These are phyloP conservation scores for Magnaporthiopsis incrustans DNA, from an alignment of 2,329 filamentous ascomycete species.

Conservation along the genomic window DNA sequence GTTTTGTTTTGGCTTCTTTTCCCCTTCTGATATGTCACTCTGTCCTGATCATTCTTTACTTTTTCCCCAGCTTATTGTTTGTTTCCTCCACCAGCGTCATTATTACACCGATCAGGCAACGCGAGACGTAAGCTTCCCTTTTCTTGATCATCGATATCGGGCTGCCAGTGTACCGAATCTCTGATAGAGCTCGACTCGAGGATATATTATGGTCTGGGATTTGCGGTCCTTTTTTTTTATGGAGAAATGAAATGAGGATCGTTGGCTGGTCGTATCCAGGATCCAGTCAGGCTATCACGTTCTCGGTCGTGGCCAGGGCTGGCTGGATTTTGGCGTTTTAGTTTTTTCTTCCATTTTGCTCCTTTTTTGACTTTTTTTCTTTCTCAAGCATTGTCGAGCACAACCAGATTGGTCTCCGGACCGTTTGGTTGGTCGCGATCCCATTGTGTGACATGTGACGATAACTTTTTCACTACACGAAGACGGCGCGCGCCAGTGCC, in stretches of 20 bases:
- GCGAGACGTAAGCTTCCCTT: too few species aligned
- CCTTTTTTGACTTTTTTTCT: background rate
- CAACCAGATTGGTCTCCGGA: background rate
- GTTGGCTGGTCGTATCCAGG: background rate
- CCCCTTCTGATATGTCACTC: background rate
- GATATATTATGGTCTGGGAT: background rate
- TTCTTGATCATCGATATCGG: too few species aligned
- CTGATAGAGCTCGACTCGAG: background rate
- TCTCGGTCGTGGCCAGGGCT: background rate
- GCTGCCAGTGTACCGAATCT: background rate
- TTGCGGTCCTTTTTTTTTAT: background rate
- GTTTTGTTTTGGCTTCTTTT: background rate
- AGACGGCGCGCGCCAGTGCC: too few species aligned
- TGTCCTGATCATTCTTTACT: background rate
- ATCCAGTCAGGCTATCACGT: background rate
- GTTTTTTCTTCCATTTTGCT: background rate
- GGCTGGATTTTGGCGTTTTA: background rate
- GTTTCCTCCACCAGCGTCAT: background rate
- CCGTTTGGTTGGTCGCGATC: background rate
- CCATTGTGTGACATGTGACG: background rate
- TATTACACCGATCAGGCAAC: too few species aligned
- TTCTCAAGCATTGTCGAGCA: background rate
- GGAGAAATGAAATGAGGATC: background rate
- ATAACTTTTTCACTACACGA: background rate
- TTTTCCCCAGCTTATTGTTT: background rate